Conservation (phyloP, 352 stramenopile genomes). For the Phytopythium aichiense region DNA sequence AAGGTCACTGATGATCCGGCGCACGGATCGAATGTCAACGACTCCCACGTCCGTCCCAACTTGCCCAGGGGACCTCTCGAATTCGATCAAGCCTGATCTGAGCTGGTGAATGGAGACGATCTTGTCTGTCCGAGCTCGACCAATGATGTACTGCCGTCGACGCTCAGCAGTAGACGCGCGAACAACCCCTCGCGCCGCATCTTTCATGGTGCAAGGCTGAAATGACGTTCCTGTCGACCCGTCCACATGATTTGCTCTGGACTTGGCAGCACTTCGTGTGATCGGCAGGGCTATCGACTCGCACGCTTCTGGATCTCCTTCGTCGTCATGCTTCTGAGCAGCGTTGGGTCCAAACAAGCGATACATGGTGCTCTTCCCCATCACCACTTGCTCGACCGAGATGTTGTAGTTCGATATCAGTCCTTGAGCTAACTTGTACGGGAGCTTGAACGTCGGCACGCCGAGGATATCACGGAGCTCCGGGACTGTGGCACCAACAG, state of each 20-base stretch:
- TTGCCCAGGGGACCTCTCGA: constrained; percentile 31
- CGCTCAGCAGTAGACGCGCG: constrained; percentile 51
- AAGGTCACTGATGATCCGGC: constrained; percentile 61
- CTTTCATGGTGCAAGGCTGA: constrained; percentile 58
- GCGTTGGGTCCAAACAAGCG: constrained; percentile 61
- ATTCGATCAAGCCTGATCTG: constrained; percentile 41
- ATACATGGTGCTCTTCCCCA: constrained; percentile 83
- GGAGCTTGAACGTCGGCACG: constrained; percentile 80
- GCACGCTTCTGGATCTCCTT: not conserved
- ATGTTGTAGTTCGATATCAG: constrained; percentile 82
- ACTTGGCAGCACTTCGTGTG: constrained; percentile 1
- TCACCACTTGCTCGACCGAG: constrained; percentile 67
- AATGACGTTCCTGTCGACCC: not conserved
- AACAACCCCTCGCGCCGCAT: constrained; percentile 44
- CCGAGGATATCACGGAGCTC: constrained; percentile 74
- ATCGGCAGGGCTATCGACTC: not conserved
- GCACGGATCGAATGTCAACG: constrained; percentile 68
- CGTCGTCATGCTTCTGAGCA: constrained; percentile 1
- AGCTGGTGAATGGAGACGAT: constrained; percentile 71
- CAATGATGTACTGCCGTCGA: constrained; percentile 48
- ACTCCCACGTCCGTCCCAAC: constrained; percentile 24
- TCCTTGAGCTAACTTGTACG: constrained; percentile 75
- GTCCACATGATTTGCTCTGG: not conserved
- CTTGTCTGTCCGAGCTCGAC: constrained; percentile 51
- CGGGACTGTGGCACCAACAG: constrained; percentile 63